Evolutionary conservation across 495 filamentous ascomycete genomes (phyloP).

Genomic region (Tuber microsphaerosporum): DNA sequence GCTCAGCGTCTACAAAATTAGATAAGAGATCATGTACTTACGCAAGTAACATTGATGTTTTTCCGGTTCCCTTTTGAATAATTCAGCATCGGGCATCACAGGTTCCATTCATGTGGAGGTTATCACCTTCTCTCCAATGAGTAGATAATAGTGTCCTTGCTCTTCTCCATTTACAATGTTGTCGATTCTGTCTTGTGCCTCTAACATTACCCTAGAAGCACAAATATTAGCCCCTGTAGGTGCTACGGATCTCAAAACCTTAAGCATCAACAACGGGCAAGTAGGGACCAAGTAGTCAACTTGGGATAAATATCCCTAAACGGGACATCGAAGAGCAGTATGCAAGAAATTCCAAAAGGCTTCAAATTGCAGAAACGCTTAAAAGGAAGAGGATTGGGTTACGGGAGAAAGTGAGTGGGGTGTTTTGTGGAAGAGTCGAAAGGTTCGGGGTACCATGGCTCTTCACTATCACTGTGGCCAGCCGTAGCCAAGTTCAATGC

Average conservation of each 20-base stretch:
- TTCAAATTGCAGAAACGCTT: not conserved
- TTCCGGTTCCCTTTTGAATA: constrained; percentile 69
- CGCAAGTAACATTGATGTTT: constrained; percentile 88
- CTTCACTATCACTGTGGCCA: constrained; percentile 48
- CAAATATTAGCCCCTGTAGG: not conserved
- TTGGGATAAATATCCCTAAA: not conserved
- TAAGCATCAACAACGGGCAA: not conserved
- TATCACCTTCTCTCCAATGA: constrained; percentile 71
- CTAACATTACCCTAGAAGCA: constrained; percentile 61
- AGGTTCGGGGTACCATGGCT: constrained; percentile 29
- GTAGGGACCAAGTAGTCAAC: not conserved
- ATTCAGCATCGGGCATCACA: constrained; percentile 6
- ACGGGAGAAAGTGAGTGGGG: constrained; percentile 9
- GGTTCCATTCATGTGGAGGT: not conserved
- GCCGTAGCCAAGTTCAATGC: constrained; percentile 81
- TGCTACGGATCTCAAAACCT: not conserved
- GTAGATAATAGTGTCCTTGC: constrained; percentile 75
- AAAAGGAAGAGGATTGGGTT: constrained; percentile 5
- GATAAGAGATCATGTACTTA: not conserved
- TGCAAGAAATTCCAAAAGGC: not conserved
- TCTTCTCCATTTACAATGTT: constrained; percentile 62
- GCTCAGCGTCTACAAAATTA: not conserved
- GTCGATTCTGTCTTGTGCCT: constrained; percentile 71
- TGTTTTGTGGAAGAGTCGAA: constrained; percentile 7
- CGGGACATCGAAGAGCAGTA: not conserved